Evolutionary conservation across 1,139 yeast genomes (phyloP).

Genomic region (Tardiomyces digboiensis): DNA sequence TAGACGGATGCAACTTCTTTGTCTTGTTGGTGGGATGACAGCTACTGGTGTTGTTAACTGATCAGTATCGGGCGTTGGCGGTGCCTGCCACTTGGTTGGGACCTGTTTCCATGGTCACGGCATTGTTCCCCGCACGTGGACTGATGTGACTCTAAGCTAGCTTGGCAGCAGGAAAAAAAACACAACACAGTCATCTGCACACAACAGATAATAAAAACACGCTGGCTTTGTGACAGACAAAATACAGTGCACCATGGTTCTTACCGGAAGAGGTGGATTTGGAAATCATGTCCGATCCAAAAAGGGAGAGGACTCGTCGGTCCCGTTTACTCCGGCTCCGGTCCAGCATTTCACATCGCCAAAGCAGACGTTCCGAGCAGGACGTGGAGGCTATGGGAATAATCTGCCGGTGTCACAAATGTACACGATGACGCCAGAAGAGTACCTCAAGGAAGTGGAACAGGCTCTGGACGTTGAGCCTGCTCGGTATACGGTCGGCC

Average conservation of each 20-base stretch:
- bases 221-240: too few species aligned
- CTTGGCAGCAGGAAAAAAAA: too few species aligned
- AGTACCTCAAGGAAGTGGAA: constrained; percentile 26
- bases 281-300: constrained; percentile 19
- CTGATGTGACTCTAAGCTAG: background rate
- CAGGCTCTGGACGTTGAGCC: constrained; percentile 24
- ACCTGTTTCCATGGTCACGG: background rate
- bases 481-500: constrained; percentile 25
- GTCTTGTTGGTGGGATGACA: too few species aligned
- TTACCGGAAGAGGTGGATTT: constrained; percentile 26
- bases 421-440: constrained; percentile 23
- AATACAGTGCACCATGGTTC: constrained; percentile 15
- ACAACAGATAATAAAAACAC: too few species aligned
- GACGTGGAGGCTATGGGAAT: constrained; percentile 32
- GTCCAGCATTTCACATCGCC: constrained; percentile 28
- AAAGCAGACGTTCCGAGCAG: constrained; percentile 24
- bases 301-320: constrained; percentile 6
- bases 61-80: too few species aligned
- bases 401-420: constrained; percentile 22
- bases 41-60: too few species aligned
- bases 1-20: too few species aligned
- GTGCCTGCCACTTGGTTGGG: too few species aligned
- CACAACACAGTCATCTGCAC: too few species aligned
- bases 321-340: constrained; percentile 27
- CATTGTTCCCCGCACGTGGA: background rate